Conservation (phyloP, 1,139 yeast genomes). For the Saccharomyces hybrid region DNA sequence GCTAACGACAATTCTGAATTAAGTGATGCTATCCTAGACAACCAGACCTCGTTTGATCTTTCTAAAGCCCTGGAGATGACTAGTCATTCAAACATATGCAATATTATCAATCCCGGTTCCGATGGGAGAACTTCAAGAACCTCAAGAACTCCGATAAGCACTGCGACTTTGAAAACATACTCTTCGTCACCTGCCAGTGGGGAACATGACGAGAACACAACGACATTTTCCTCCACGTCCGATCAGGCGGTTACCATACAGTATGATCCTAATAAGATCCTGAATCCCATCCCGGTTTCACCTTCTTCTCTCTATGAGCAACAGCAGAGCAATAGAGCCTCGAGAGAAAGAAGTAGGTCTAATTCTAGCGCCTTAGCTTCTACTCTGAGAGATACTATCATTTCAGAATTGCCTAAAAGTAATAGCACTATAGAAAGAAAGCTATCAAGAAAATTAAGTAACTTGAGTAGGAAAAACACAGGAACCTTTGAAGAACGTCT, state of each 20-base stretch:
- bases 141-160: not conserved
- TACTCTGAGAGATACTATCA: not conserved
- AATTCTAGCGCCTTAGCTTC: not conserved
- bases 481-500: not conserved
- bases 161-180: not conserved
- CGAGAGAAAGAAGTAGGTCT: not conserved
- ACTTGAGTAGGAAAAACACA: slow-evolving; percentile 3
- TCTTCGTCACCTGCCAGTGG: not conserved
- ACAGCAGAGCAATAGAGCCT: not conserved
- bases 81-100: slow-evolving; percentile 1
- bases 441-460: slow-evolving; percentile 3
- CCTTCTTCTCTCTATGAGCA: not conserved
- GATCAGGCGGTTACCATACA: not conserved
- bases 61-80: slow-evolving; percentile 31
- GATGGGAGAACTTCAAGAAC: not conserved
- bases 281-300: not conserved
- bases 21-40: slow-evolving; percentile 3
- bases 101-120: not conserved
- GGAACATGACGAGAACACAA: not conserved
- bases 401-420: slow-evolving; percentile 2
- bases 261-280: not conserved
- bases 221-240: not conserved
- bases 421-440: slow-evolving; percentile 1
- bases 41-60: slow-evolving; percentile 25
- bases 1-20: slow-evolving; percentile 2